These are phyloP conservation scores for Beta vulgaris DNA, from an alignment of 148 eudicot species.

Conservation along the genomic window DNA sequence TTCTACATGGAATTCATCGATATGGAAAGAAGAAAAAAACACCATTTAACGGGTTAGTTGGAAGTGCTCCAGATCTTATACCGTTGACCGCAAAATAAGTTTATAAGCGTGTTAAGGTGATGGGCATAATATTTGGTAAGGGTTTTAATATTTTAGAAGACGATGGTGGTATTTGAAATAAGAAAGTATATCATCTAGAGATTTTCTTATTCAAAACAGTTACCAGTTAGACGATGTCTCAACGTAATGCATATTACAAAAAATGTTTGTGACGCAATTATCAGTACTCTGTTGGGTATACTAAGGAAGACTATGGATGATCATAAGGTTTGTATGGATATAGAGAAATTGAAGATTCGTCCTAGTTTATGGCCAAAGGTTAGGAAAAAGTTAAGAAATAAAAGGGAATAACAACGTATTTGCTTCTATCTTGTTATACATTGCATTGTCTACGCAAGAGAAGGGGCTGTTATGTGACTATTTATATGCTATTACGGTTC, in stretches of 20 bases:
- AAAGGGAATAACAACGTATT: not conserved
- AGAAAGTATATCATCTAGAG: not conserved
- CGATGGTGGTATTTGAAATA: not conserved
- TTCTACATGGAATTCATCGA: not conserved
- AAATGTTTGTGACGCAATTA: not conserved
- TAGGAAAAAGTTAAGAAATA: not conserved
- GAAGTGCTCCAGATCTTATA: not conserved
- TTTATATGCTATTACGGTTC: not conserved
- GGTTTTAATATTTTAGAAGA: not conserved
- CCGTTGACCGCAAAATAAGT: not conserved
- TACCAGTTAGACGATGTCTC: not conserved
- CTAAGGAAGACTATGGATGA: not conserved
- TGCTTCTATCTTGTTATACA: not conserved
- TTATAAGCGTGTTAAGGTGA: not conserved
- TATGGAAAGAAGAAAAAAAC: not conserved
- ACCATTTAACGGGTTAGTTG: slow-evolving; percentile 3
- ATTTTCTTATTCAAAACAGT: slow-evolving; percentile 11
- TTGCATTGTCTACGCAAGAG: not conserved
- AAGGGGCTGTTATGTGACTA: not conserved
- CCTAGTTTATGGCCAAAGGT: not conserved
- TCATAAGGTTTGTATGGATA: not conserved
- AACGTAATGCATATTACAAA: slow-evolving; percentile 1
- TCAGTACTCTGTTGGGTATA: not conserved
- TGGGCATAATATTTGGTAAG: not conserved
- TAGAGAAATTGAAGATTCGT: not conserved